Conservation (phyloP, 2,329 filamentous ascomycete species). For the Aureobasidium sp. region DNA sequence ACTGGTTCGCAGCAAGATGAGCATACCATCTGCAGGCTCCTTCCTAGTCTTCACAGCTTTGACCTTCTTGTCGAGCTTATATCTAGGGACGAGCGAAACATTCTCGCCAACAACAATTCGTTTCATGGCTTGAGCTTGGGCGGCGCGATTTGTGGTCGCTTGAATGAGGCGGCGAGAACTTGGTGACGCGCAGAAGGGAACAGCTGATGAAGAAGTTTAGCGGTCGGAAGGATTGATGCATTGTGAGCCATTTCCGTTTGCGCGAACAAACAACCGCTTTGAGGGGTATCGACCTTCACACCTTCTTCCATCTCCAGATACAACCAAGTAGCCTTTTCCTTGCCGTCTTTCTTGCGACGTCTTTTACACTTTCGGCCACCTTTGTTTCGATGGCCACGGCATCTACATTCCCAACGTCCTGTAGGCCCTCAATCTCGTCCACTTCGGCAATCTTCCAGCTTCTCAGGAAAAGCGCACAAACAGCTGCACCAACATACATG, state of each 20-base stretch:
- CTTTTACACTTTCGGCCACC: constrained; percentile 17
- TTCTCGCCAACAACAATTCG: background rate
- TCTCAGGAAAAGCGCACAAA: constrained; percentile 46
- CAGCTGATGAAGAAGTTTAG: background rate
- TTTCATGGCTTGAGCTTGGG: background rate
- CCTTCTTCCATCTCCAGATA: constrained; percentile 25
- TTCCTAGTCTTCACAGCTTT: too few relatives aligned
- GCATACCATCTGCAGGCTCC: too few relatives aligned
- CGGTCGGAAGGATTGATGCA: background rate
- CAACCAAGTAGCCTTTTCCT: constrained; percentile 20
- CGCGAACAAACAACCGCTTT: background rate
- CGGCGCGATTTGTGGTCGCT: background rate
- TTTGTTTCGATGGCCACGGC: constrained; percentile 16
- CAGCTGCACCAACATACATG: constrained; percentile 52
- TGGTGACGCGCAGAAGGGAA: background rate
- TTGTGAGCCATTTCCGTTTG: background rate
- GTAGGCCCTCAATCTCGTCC: constrained; percentile 28
- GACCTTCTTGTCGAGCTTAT: too few relatives aligned
- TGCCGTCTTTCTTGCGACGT: constrained; percentile 18
- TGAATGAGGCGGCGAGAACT: background rate
- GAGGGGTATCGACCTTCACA: constrained; percentile 14
- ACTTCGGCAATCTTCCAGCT: constrained; percentile 53
- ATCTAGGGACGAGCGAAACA: too few relatives aligned
- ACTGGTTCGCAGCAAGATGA: too few relatives aligned
- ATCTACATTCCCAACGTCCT: constrained; percentile 19